Conservation (phyloP, 352 stramenopile species). For the Phytophthora rubi region DNA sequence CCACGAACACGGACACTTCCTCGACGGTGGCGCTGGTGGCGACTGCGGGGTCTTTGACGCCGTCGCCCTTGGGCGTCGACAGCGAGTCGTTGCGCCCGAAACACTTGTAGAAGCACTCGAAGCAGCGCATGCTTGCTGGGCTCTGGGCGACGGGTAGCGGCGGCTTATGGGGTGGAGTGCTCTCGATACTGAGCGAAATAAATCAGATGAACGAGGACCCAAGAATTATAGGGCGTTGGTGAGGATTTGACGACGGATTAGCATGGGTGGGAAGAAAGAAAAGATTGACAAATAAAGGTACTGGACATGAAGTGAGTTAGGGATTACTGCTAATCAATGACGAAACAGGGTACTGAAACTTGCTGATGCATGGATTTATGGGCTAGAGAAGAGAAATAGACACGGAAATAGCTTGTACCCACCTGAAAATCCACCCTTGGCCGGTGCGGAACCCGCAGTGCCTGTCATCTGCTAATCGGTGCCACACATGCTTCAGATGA, state of each 20-base stretch:
- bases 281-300: slow-evolving; percentile 1
- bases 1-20: slow-evolving; percentile 10
- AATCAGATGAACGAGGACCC: slow-evolving; percentile 30
- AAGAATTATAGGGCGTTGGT: background rate
- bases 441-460: too few species aligned
- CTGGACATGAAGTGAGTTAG: background rate
- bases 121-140: slow-evolving; percentile 54
- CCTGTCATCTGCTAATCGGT: too few species aligned
- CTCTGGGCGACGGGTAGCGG: background rate
- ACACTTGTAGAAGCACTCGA: slow-evolving; percentile 70
- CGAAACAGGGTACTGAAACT: too few species aligned
- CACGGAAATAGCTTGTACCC: slow-evolving; percentile 5
- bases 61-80: slow-evolving; percentile 32
- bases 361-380: background rate
- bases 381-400: background rate
- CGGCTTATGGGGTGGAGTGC: slow-evolving; percentile 1
- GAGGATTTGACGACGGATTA: background rate
- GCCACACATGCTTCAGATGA: too few species aligned
- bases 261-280: background rate
- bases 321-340: too few species aligned
- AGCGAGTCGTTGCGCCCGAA: slow-evolving; percentile 40
- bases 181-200: slow-evolving; percentile 21
- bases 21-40: slow-evolving; percentile 2
- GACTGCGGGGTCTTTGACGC: slow-evolving; percentile 9
- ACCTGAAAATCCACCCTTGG: slow-evolving; percentile 21